A percentile compares a stretch with the other conserved stretches of the same genome.
Conservation (phyloP, 108 stramenopile species). For the Thalassiosira profunda region DNA sequence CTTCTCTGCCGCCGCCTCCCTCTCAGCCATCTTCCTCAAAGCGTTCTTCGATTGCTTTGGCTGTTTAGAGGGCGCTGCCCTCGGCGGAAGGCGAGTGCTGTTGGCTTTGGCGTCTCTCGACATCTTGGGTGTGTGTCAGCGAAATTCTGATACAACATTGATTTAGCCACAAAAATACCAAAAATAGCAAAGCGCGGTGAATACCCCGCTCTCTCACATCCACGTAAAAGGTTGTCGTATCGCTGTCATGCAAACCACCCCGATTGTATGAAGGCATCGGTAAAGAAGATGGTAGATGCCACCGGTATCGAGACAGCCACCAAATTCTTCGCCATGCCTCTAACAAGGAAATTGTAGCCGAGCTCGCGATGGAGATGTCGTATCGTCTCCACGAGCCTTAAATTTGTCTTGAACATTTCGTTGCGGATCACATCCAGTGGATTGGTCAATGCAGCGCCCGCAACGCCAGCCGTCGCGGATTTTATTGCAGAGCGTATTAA, state of each 20-base stretch:
- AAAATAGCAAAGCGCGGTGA: no score
- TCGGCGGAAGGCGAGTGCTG: conserved; percentile 13
- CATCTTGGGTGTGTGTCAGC: not conserved
- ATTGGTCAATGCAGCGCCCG: conserved; percentile 97
- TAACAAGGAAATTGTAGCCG: conserved; percentile 62
- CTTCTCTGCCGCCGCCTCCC: not conserved
- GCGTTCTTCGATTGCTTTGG: not conserved
- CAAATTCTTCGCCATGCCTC: conserved; percentile 96
- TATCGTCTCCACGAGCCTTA: conserved; percentile 62
- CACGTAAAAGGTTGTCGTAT: not conserved
- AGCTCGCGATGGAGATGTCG: conserved; percentile 59
- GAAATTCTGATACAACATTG: not conserved
- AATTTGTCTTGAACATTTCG: conserved; percentile 99
- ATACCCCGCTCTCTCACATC: not conserved
- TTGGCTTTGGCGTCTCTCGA: not conserved
- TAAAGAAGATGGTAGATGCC: conserved; percentile 96
- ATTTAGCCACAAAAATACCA: no score
- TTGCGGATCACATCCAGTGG: conserved; percentile 98
- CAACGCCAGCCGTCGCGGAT: conserved; percentile 90
- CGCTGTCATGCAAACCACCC: not conserved
- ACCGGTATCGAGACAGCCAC: conserved; percentile 97
- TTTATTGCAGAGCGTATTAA: conserved; percentile 91
- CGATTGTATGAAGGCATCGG: conserved; percentile 85
- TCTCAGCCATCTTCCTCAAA: not conserved
- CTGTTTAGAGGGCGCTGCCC: no score